Percentiles rank a stretch among this genome's conserved stretches.
Evolutionary conservation across 2,329 filamentous ascomycete species (phyloP).

Genomic region (Calonectria leucothoes): DNA sequence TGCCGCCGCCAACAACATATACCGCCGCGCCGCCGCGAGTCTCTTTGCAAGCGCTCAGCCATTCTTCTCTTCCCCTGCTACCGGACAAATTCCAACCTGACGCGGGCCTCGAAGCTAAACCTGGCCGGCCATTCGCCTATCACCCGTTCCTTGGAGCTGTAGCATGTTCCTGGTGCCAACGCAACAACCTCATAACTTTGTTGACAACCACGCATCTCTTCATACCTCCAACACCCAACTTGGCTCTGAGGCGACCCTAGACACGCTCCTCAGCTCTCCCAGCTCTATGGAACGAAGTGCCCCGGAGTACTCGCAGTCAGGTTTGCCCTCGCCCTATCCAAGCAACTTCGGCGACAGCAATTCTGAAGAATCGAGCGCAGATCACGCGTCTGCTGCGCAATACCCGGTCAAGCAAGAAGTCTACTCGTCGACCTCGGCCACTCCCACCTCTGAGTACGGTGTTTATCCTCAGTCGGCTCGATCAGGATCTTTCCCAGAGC

Average conservation of each 20-base stretch:
- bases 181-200: slow-evolving; percentile 47
- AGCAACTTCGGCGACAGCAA: slow-evolving; percentile 74
- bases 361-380: slow-evolving; percentile 89
- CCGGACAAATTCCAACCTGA: slow-evolving; percentile 46
- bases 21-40: slow-evolving; percentile 49
- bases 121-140: slow-evolving; percentile 45
- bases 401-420: slow-evolving; percentile 87
- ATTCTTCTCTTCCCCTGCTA: slow-evolving; percentile 42
- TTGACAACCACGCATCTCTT: slow-evolving; percentile 41
- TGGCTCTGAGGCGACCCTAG: slow-evolving; percentile 42
- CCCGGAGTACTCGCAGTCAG: slow-evolving; percentile 86
- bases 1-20: slow-evolving; percentile 51
- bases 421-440: slow-evolving; percentile 81
- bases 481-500: slow-evolving; percentile 87
- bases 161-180: slow-evolving; percentile 50
- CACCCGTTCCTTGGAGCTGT: slow-evolving; percentile 45
- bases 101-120: slow-evolving; percentile 48
- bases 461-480: slow-evolving; percentile 80
- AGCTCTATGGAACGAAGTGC: slow-evolving; percentile 70
- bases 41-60: slow-evolving; percentile 45
- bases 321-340: slow-evolving; percentile 82
- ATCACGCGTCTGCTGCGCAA: slow-evolving; percentile 93
- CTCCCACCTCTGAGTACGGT: slow-evolving; percentile 90
- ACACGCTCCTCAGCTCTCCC: slow-evolving; percentile 39
- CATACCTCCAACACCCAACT: slow-evolving; percentile 35